Percentiles rank a stretch among this genome's conserved stretches.
Conservation (phyloP, 352 stramenopile species). For the Phytophthora pisi region DNA sequence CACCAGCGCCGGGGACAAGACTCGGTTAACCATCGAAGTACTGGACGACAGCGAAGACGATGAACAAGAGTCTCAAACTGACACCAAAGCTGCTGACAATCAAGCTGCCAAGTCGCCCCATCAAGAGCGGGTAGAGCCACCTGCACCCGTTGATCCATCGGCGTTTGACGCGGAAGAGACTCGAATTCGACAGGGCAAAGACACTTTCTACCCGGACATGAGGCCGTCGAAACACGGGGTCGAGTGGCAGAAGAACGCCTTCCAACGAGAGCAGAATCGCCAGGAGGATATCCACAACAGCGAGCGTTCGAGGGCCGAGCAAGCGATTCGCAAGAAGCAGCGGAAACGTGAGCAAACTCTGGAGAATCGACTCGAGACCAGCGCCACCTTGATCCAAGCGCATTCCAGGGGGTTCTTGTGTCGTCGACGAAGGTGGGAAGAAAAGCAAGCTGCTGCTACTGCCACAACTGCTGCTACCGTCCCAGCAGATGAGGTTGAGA, state of each 20-base stretch:
- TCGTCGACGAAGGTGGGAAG: constrained; percentile 36
- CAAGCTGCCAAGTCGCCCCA: constrained; percentile 4
- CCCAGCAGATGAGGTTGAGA: not conserved
- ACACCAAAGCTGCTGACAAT: not conserved
- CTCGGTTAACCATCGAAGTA: constrained; percentile 72
- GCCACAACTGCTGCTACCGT: not conserved
- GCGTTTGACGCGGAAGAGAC: constrained; percentile 60
- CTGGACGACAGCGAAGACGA: constrained; percentile 53
- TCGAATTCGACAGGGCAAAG: constrained; percentile 53
- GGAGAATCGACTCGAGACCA: constrained; percentile 55
- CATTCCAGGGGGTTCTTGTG: constrained; percentile 58
- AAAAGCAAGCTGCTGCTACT: constrained; percentile 12
- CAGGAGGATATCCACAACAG: constrained; percentile 35
- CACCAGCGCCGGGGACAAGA: constrained; percentile 25
- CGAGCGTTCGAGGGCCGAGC: constrained; percentile 24
- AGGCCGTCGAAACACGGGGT: constrained; percentile 59
- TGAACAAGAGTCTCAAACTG: constrained; percentile 7
- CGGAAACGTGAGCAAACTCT: constrained; percentile 17
- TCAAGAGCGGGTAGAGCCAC: constrained; percentile 1
- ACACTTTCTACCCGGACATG: constrained; percentile 68
- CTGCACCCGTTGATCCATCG: constrained; percentile 42
- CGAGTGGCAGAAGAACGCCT: constrained; percentile 42
- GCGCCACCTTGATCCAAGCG: constrained; percentile 72
- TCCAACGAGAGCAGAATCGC: constrained; percentile 48
- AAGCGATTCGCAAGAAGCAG: constrained; percentile 31